Conservation (phyloP, 2,329 filamentous ascomycete genomes). For the Scytalidium lignicola region DNA sequence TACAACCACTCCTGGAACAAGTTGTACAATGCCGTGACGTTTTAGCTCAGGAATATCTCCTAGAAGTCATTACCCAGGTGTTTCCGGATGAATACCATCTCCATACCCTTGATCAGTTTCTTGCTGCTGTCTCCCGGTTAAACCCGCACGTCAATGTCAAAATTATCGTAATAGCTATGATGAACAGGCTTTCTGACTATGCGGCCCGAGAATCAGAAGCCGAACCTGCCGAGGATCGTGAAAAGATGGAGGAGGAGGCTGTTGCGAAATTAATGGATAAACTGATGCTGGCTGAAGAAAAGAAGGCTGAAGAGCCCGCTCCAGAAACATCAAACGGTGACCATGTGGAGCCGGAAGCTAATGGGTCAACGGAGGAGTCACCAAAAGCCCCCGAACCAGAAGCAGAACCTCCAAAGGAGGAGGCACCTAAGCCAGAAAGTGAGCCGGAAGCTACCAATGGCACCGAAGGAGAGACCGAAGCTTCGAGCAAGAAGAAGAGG, state of each 20-base stretch:
- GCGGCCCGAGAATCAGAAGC: constrained; percentile 81
- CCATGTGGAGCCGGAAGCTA: constrained; percentile 26
- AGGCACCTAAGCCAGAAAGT: constrained; percentile 29
- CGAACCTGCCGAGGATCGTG: constrained; percentile 64
- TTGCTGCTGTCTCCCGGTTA: constrained; percentile 85
- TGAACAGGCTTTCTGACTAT: constrained; percentile 93
- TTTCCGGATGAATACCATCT: constrained; percentile 98
- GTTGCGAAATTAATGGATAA: constrained; percentile 73
- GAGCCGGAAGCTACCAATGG: constrained; percentile 13
- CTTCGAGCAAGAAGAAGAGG: constrained; percentile 24
- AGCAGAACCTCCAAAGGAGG: constrained; percentile 36
- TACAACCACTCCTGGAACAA: constrained; percentile 87
- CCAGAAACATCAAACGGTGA: constrained; percentile 27
- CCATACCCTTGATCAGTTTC: constrained; percentile 90
- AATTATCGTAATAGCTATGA: constrained; percentile 93
- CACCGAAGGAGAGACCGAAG: constrained; percentile 36
- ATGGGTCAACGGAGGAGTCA: constrained; percentile 32
- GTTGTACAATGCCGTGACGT: constrained; percentile 98
- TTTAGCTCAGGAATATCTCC: constrained; percentile 90
- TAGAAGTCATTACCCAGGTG: constrained; percentile 98
- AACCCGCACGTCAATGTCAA: constrained; percentile 98
- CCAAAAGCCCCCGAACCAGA: constrained; percentile 33
- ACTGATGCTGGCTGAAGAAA: constrained; percentile 62
- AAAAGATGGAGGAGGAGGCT: constrained; percentile 79
- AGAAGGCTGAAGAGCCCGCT: constrained; percentile 15